Percentiles rank a stretch among this genome's conserved stretches.
Conservation (phyloP, 306 rosid species). For the Alnus glutinosa region DNA sequence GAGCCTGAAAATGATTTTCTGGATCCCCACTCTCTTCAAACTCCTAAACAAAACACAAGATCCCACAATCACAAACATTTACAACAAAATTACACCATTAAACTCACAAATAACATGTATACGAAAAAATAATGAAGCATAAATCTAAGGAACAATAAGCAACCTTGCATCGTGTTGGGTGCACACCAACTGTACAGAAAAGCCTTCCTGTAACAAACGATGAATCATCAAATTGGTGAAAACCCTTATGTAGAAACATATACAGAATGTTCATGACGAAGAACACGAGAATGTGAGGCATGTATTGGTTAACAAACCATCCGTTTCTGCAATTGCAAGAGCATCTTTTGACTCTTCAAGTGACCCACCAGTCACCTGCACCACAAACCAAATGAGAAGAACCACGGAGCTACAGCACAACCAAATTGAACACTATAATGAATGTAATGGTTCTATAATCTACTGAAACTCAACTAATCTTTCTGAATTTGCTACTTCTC, state of each 20-base stretch:
- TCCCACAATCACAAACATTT: slow-evolving; percentile 34
- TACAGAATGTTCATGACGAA: slow-evolving; percentile 15
- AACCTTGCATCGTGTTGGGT: slow-evolving; percentile 98
- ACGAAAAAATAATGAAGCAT: neutral
- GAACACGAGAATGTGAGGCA: neutral
- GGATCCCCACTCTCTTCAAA: slow-evolving; percentile 93
- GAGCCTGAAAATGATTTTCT: slow-evolving; percentile 83
- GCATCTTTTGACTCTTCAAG: slow-evolving; percentile 91
- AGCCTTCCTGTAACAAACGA: slow-evolving; percentile 65
- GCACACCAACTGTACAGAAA: slow-evolving; percentile 95
- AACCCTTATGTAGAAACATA: slow-evolving; percentile 3
- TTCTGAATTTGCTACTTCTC: neutral
- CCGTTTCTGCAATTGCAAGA: slow-evolving; percentile 83
- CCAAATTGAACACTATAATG: neutral
- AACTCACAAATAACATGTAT: neutral
- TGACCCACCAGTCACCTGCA: slow-evolving; percentile 96
- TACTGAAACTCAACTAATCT: neutral
- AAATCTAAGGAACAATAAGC: slow-evolving; percentile 22
- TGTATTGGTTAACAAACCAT: slow-evolving; percentile 50
- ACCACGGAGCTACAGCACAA: slow-evolving; percentile 7
- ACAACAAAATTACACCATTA: slow-evolving; percentile 14
- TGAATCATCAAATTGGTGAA: slow-evolving; percentile 27
- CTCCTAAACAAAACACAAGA: slow-evolving; percentile 53
- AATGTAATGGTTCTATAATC: neutral
- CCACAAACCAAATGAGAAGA: slow-evolving; percentile 29